These are phyloP conservation scores for Penicillium ochrochloron DNA, from an alignment of 495 filamentous ascomycete species.

Conservation along the genomic window DNA sequence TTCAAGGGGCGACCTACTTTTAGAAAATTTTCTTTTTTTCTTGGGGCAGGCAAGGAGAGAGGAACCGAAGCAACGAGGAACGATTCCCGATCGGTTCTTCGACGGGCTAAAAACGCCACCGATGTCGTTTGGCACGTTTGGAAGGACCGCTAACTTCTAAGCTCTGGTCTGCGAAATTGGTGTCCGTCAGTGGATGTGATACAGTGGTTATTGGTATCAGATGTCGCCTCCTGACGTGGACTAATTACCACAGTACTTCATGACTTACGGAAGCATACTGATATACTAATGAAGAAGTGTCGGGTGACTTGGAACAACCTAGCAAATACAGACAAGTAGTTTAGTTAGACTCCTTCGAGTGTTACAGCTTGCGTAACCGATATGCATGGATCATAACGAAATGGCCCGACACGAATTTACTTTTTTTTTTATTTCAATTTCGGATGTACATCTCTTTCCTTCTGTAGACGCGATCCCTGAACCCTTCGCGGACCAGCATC, in stretches of 20 bases:
- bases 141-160: conserved; percentile 1
- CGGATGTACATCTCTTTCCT: not conserved
- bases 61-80: conserved; percentile 17
- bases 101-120: conserved; percentile 35
- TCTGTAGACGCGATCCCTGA: conserved; percentile 1
- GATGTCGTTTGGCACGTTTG: conserved; percentile 33
- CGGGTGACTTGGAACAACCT: not conserved
- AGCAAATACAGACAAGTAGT: not conserved
- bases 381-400: not conserved
- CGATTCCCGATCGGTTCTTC: conserved; percentile 21
- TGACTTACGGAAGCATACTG: not conserved
- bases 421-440: not conserved
- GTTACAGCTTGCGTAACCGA: conserved; percentile 2
- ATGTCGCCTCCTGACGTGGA: not conserved
- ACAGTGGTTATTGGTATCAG: not conserved
- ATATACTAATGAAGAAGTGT: not conserved
- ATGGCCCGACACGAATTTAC: not conserved
- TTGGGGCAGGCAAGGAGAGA: not conserved
- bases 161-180: conserved; percentile 13
- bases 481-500: conserved; percentile 8
- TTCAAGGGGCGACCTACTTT: conserved; percentile 1
- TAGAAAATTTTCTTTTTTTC: not conserved
- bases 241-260: not conserved
- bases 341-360: not conserved
- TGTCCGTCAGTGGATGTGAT: not conserved